phyloP scores from a whole-genome alignment of 371 early-diverging fungal genomes.

The Gilbertella persicaria region DNA sequence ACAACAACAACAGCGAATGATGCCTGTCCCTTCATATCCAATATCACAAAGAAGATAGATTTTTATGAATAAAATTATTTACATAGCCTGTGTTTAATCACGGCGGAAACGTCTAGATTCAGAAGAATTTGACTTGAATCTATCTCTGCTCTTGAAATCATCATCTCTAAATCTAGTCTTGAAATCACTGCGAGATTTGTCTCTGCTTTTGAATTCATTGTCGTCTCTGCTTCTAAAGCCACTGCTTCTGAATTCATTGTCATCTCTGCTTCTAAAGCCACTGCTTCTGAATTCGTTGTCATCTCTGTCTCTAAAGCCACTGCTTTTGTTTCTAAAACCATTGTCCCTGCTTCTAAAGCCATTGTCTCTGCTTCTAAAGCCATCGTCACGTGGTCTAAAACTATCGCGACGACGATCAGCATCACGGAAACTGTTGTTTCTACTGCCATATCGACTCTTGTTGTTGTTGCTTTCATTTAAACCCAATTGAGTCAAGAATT shows the following conservation, averaged over 20 bases:
- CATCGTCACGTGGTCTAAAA: slow-evolving; percentile 4
- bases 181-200: neutral
- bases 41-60: neutral
- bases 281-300: neutral
- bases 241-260: neutral
- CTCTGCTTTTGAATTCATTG: slow-evolving; percentile 6
- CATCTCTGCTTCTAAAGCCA: neutral
- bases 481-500: slow-evolving; percentile 54
- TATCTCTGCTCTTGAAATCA: slow-evolving; percentile 10
- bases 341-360: slow-evolving; percentile 8
- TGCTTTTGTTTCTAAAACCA: slow-evolving; percentile 6
- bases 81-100: too few relatives aligned
- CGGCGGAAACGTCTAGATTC: too few relatives aligned
- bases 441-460: slow-evolving; percentile 3
- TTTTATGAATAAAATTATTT: too few relatives aligned
- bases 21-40: neutral
- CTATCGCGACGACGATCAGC: slow-evolving; percentile 1
- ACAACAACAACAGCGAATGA: slow-evolving; percentile 9
- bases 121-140: too few relatives aligned
- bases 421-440: slow-evolving; percentile 2
- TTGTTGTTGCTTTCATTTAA: slow-evolving; percentile 18
- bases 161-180: neutral
- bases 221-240: slow-evolving; percentile 8
- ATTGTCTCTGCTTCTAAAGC: neutral
- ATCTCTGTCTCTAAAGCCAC: neutral